Percentiles rank a stretch among this genome's conserved stretches.
phyloP scores from a whole-genome alignment of 2,329 filamentous ascomycete species.

The Teratosphaeria epicoccoides region DNA sequence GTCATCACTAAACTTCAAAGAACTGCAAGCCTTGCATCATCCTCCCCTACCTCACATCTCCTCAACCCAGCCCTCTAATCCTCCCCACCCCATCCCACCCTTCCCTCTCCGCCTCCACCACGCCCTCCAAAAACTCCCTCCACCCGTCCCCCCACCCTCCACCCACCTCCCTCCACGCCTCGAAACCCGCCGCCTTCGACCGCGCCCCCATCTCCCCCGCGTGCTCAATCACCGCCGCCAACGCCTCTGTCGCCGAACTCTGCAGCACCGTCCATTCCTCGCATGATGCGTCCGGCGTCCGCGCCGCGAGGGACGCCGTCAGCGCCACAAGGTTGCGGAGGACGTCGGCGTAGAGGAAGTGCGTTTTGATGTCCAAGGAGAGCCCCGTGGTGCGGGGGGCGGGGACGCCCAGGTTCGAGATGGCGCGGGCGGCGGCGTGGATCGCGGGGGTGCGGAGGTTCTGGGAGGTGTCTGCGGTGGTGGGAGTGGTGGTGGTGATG shows the following conservation, averaged over 20 bases:
- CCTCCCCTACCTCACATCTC: neutral
- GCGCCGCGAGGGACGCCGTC: slow-evolving; percentile 6
- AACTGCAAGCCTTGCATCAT: too few species aligned
- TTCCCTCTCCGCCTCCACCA: slow-evolving; percentile 14
- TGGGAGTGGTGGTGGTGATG: neutral
- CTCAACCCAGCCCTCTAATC: slow-evolving; percentile 5
- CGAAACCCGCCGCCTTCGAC: slow-evolving; percentile 7
- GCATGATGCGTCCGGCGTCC: neutral
- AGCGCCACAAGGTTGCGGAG: slow-evolving; percentile 14
- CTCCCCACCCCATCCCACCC: slow-evolving; percentile 22
- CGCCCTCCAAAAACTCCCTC: slow-evolving; percentile 11
- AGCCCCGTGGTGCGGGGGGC: slow-evolving; percentile 5
- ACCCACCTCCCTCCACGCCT: slow-evolving; percentile 8
- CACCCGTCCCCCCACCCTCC: slow-evolving; percentile 8
- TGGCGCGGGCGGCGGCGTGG: neutral
- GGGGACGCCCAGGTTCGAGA: slow-evolving; percentile 10
- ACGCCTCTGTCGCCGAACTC: slow-evolving; percentile 9
- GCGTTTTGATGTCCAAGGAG: slow-evolving; percentile 9
- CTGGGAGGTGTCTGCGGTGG: neutral
- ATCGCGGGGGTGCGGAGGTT: neutral
- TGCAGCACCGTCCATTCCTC: slow-evolving; percentile 10
- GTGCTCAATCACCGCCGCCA: slow-evolving; percentile 14
- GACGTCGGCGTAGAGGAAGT: slow-evolving; percentile 19
- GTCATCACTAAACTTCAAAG: neutral
- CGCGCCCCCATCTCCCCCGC: slow-evolving; percentile 13